Conservation (phyloP, 495 filamentous ascomycete species). For the Saxophila tyrrhenica region DNA sequence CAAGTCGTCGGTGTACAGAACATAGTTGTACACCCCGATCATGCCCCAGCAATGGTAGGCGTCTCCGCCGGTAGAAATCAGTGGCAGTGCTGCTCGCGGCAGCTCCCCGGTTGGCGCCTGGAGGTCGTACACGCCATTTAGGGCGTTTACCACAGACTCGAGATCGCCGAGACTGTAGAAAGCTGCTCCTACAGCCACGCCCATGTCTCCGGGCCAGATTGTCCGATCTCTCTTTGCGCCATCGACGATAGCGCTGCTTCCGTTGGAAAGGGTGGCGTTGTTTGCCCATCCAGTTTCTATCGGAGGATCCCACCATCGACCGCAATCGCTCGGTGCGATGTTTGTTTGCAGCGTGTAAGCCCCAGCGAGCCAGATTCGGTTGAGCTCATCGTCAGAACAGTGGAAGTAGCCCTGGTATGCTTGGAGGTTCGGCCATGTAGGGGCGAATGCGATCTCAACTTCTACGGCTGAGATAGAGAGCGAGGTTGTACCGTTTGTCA, state of each 20-base stretch:
- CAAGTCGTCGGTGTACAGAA: no score
- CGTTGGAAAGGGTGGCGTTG: conserved; percentile 39
- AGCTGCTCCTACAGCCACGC: conserved; percentile 14
- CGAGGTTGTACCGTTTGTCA: neutral
- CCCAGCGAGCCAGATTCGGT: conserved; percentile 29
- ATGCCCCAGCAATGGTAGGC: no score
- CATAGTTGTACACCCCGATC: no score
- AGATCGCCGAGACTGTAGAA: no score
- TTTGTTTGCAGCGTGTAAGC: conserved; percentile 38
- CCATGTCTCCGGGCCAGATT: conserved; percentile 22
- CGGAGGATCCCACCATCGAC: conserved; percentile 38
- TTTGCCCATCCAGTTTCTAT: conserved; percentile 38
- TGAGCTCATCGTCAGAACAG: conserved; percentile 44
- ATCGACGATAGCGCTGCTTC: conserved; percentile 27
- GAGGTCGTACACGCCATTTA: no score
- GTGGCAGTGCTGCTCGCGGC: no score
- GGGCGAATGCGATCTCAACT: conserved; percentile 40
- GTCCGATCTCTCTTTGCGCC: conserved; percentile 22
- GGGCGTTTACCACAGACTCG: no score
- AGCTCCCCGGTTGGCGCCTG: no score
- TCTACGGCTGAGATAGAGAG: conserved; percentile 1
- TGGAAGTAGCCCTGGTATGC: conserved; percentile 45
- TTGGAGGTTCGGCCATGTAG: conserved; percentile 37
- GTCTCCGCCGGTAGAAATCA: no score
- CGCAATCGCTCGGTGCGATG: conserved; percentile 42